A percentile compares a stretch with the other conserved stretches of the same genome.
phyloP scores from a whole-genome alignment of 2,329 filamentous ascomycete genomes.

The Akanthomyces muscarius region DNA sequence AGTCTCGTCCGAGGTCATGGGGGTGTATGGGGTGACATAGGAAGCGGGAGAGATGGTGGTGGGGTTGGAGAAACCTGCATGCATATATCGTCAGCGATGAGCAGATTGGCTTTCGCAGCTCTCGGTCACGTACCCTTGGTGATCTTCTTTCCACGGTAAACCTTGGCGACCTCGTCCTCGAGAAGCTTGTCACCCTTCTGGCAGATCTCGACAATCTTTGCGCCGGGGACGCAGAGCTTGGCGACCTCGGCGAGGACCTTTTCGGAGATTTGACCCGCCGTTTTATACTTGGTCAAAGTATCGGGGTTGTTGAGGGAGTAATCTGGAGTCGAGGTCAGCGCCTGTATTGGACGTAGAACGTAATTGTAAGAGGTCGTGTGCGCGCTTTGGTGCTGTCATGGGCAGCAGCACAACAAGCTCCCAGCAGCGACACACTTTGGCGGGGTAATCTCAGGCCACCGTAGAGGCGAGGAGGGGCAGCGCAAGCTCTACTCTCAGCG shows the following conservation, averaged over 20 bases:
- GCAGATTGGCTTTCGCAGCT: slow-evolving; percentile 2
- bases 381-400: neutral
- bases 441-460: slow-evolving; percentile 17
- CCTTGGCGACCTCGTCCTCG: slow-evolving; percentile 88
- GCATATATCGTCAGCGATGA: slow-evolving; percentile 19
- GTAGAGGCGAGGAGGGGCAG: slow-evolving; percentile 6
- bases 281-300: slow-evolving; percentile 99
- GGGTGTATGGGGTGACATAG: slow-evolving; percentile 95
- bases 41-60: slow-evolving; percentile 92
- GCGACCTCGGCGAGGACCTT: slow-evolving; percentile 87
- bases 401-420: slow-evolving; percentile 4
- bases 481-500: neutral
- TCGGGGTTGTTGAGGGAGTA: slow-evolving; percentile 88
- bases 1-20: slow-evolving; percentile 77
- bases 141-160: slow-evolving; percentile 98
- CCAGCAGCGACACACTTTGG: slow-evolving; percentile 12
- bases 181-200: slow-evolving; percentile 93
- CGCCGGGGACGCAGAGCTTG: slow-evolving; percentile 70
- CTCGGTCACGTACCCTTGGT: slow-evolving; percentile 65
- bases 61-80: slow-evolving; percentile 78
- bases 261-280: slow-evolving; percentile 88
- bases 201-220: slow-evolving; percentile 91
- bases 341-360: neutral
- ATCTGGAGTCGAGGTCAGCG: slow-evolving; percentile 47
- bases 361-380: slow-evolving; percentile 11